Evolutionary conservation across 495 filamentous ascomycete species (phyloP).

Genomic region (Penicillium riverlandense): DNA sequence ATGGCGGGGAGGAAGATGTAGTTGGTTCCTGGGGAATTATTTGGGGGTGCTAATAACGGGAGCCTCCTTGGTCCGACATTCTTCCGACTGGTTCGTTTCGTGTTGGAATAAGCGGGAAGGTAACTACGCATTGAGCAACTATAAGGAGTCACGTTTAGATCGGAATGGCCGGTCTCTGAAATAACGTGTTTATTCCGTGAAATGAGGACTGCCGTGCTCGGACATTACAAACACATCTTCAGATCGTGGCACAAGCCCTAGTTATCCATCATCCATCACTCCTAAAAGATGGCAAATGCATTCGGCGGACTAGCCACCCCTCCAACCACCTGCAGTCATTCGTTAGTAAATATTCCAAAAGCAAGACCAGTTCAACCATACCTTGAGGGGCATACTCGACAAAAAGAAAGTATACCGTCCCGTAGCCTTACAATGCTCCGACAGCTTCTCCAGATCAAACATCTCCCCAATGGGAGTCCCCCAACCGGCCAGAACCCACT

Average conservation of each 20-base stretch:
- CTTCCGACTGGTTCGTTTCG: background rate
- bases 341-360: constrained; percentile 1
- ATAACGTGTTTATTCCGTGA: no score
- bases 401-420: constrained; percentile 46
- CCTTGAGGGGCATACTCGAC: constrained; percentile 46
- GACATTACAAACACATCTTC: no score
- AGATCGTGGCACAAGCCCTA: no score
- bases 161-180: no score
- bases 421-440: constrained; percentile 30
- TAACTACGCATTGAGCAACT: no score
- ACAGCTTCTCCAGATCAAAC: constrained; percentile 47
- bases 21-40: background rate
- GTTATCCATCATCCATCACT: background rate
- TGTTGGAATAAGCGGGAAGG: background rate
- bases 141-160: background rate
- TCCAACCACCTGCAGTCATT: constrained; percentile 19
- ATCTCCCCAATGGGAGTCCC: constrained; percentile 50
- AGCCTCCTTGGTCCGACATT: background rate
- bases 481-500: constrained; percentile 46
- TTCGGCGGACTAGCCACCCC: constrained; percentile 40
- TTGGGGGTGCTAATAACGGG: no score
- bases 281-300: constrained; percentile 34
- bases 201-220: no score
- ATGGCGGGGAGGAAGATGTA: background rate
- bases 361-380: constrained; percentile 7